Base-by-base conservation (phyloP, 257 asterid genomes). In the Striga asiatica region DNA sequence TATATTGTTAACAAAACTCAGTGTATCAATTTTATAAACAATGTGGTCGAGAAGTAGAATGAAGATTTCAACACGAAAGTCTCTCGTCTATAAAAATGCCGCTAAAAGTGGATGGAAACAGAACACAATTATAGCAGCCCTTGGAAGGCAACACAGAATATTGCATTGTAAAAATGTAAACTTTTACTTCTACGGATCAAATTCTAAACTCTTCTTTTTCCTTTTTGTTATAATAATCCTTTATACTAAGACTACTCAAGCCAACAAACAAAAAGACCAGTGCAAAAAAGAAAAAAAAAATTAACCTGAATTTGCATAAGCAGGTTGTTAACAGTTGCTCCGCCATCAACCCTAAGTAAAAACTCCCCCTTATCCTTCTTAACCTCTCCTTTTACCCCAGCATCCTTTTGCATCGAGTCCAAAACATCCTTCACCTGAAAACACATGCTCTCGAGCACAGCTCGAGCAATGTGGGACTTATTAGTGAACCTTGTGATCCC, bases 381-480 rank as follows among this genome's bases (percentile, higher is more conserved):
- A 14, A n/a, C 71, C 73, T 73, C 85, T 0, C 82, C 84, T 23
- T 67, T 82, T 17, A 75, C 86, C 12, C 86, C 93, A 0, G 80
- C 85, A 74, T 91, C 98, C 78, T 87, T 91, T 60, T 80, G 84
- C 98, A 91, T 91, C 12, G 98, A 82, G 68, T 87, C 97, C 66
- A 91, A 56, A 24, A 91, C 97, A 28, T 91, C 97, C 69, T 79
- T 87, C 31, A 82, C 98, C 75, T 92, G 98, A 72, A 91, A 91
- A 46, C 98, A 91, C 85, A 91, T 91, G 76, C 98, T 91, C 73
- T 91, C 98, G 3, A 92, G 97, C 47, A 91, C 97, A 1, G 97
- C 95, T 8, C 97, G 63, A 46, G 95, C 96, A 62, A 91, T 84
- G 61, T 91, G 98, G 63, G 95, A 84, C 62, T 91, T 91, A 66